phyloP scores from a whole-genome alignment of 148 eudicot genomes.

The Drosera capensis region DNA sequence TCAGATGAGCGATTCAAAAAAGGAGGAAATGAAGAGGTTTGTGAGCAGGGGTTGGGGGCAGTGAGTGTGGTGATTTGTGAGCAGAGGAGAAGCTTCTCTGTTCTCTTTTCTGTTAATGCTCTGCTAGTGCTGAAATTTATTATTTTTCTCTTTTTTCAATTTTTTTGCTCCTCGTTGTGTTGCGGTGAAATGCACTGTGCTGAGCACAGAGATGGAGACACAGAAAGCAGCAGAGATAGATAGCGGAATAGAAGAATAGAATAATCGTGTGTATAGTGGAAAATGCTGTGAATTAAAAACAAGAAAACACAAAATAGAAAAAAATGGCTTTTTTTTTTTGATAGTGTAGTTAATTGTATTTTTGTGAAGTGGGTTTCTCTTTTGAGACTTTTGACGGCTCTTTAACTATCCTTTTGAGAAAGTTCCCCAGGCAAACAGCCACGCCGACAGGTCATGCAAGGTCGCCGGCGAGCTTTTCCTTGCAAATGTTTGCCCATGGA shows the following conservation, averaged over 20 bases:
- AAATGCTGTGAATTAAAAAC: too few relatives aligned
- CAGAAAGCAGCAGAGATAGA: too few relatives aligned
- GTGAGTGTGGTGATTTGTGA: neutral
- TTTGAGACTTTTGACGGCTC: neutral
- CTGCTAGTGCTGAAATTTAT: neutral
- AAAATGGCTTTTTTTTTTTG: neutral
- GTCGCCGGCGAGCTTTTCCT: neutral
- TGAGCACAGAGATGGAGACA: too few relatives aligned
- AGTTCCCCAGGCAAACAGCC: neutral
- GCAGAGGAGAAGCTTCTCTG: constrained; percentile 1
- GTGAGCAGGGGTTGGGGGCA: neutral
- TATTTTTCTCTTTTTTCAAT: neutral
- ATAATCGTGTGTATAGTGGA: too few relatives aligned
- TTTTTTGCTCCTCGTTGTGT: neutral
- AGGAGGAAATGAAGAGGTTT: neutral
- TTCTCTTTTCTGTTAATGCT: neutral
- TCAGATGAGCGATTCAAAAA: neutral
- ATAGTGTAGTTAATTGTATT: neutral
- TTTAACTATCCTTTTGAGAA: neutral
- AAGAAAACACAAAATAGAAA: too few relatives aligned
- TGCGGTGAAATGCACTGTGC: neutral
- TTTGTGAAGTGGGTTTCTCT: neutral
- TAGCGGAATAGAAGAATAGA: neutral
- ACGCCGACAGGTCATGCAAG: neutral
- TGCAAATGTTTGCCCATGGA: too few relatives aligned